phyloP scores from a whole-genome alignment of 176 grass and related monocot genomes.

The Aegilops tauschii region DNA sequence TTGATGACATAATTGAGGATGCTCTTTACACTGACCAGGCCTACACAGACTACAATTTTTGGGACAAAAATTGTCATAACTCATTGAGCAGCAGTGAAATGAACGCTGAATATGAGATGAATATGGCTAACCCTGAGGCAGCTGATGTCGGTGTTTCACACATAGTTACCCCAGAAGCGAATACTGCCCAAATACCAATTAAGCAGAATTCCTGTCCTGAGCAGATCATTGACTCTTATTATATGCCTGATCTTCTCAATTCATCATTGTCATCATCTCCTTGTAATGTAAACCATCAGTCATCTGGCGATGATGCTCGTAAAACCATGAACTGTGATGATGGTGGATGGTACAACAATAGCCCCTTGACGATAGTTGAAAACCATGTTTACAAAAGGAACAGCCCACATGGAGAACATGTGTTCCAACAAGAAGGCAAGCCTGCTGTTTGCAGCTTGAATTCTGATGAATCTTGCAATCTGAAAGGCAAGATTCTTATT shows the following conservation, averaged over 20 bases:
- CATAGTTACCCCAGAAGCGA: constrained; percentile 10
- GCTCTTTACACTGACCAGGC: constrained; percentile 53
- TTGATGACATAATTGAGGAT: constrained; percentile 95
- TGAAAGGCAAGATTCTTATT: constrained; percentile 78
- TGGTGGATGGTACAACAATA: constrained; percentile 76
- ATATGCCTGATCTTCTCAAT: constrained; percentile 46
- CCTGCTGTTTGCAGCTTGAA: constrained; percentile 38
- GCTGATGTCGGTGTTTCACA: constrained; percentile 1
- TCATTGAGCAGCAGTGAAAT: constrained; percentile 47
- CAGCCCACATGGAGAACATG: constrained; percentile 19
- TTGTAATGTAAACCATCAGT: constrained; percentile 24
- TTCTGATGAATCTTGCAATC: constrained; percentile 43
- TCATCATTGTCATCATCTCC: constrained; percentile 24
- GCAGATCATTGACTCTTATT: constrained; percentile 88
- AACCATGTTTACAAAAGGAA: constrained; percentile 79
- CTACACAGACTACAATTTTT: constrained; percentile 8
- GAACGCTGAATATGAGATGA: constrained; percentile 42
- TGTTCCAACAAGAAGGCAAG: constrained; percentile 37
- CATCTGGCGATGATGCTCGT: constrained; percentile 22
- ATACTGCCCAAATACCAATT: constrained; percentile 19
- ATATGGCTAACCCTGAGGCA: neutral
- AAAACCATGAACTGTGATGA: constrained; percentile 48
- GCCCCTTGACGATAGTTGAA: constrained; percentile 68
- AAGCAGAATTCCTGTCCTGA: constrained; percentile 34
- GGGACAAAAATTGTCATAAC: constrained; percentile 26